phyloP scores from a whole-genome alignment of 495 filamentous ascomycete species.

The Chlorociboria aeruginascens region DNA sequence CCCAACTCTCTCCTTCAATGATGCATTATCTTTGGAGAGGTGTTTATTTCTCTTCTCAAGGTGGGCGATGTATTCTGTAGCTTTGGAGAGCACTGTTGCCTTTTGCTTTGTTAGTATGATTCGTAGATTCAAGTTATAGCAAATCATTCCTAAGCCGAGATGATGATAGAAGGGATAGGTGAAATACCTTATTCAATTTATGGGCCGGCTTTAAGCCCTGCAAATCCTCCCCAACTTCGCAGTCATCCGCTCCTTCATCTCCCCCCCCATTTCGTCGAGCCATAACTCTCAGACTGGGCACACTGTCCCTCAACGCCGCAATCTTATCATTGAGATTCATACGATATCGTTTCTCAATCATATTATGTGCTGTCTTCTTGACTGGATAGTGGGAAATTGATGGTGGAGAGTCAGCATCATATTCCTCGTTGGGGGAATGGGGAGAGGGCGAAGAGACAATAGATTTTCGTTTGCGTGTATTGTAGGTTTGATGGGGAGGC shows the following conservation, averaged over 20 bases:
- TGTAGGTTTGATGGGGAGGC: not conserved
- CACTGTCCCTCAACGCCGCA: slow-evolving; percentile 73
- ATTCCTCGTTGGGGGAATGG: not conserved
- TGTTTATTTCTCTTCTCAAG: slow-evolving; percentile 82
- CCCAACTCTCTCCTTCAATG: slow-evolving; percentile 54
- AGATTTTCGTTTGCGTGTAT: slow-evolving; percentile 8
- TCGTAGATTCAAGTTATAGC: not conserved
- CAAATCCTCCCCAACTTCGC: slow-evolving; percentile 46
- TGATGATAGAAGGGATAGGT: not conserved
- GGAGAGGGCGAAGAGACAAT: not conserved
- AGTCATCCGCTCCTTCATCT: slow-evolving; percentile 32
- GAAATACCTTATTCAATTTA: slow-evolving; percentile 85
- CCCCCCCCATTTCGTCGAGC: slow-evolving; percentile 38
- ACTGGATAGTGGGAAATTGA: slow-evolving; percentile 44
- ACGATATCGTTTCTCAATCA: slow-evolving; percentile 94
- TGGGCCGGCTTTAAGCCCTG: slow-evolving; percentile 69
- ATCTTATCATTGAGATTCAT: slow-evolving; percentile 97
- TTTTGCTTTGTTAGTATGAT: slow-evolving; percentile 1
- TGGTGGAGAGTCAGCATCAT: slow-evolving; percentile 9
- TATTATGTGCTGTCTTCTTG: slow-evolving; percentile 96
- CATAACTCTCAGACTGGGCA: slow-evolving; percentile 72
- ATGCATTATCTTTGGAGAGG: slow-evolving; percentile 65
- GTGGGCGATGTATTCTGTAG: slow-evolving; percentile 90
- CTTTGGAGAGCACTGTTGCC: slow-evolving; percentile 62
- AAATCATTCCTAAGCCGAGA: not conserved